phyloP scores from a whole-genome alignment of 2,329 filamentous ascomycete genomes.

The Sodiomyces alkalinus region DNA sequence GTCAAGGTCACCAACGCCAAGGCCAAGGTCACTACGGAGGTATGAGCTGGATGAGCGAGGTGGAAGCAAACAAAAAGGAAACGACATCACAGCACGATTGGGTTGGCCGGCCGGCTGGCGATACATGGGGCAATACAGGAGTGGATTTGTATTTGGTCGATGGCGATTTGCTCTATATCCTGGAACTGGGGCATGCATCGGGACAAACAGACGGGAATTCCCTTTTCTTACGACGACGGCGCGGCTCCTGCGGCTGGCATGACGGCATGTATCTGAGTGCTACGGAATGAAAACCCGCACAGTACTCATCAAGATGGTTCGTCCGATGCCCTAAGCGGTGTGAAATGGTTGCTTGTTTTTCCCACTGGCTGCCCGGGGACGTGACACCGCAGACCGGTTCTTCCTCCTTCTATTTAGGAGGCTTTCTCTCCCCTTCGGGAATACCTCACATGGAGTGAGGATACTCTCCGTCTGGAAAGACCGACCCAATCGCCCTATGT shows the following conservation, averaged over 20 bases:
- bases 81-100: constrained; percentile 2
- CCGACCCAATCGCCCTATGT: too few species aligned
- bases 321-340: neutral
- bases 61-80: too few species aligned
- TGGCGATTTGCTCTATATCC: constrained; percentile 7
- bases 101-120: constrained; percentile 5
- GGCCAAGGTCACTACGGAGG: constrained; percentile 96
- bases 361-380: too few species aligned
- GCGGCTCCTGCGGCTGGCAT: constrained; percentile 8
- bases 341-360: neutral
- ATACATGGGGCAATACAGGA: constrained; percentile 2
- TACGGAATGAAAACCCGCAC: constrained; percentile 8
- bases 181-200: constrained; percentile 8
- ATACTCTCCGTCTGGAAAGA: too few species aligned
- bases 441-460: too few species aligned
- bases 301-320: constrained; percentile 3
- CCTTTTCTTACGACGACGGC: constrained; percentile 8
- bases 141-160: constrained; percentile 3
- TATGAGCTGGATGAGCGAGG: too few species aligned
- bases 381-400: too few species aligned
- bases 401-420: neutral
- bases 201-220: constrained; percentile 6
- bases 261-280: constrained; percentile 7
- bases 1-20: constrained; percentile 99
- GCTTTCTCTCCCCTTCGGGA: too few species aligned